A percentile compares a stretch with the other conserved stretches of the same genome.
Evolutionary conservation across 2,329 filamentous ascomycete species (phyloP).

Genomic region (Teratosphaeria zuluensis): DNA sequence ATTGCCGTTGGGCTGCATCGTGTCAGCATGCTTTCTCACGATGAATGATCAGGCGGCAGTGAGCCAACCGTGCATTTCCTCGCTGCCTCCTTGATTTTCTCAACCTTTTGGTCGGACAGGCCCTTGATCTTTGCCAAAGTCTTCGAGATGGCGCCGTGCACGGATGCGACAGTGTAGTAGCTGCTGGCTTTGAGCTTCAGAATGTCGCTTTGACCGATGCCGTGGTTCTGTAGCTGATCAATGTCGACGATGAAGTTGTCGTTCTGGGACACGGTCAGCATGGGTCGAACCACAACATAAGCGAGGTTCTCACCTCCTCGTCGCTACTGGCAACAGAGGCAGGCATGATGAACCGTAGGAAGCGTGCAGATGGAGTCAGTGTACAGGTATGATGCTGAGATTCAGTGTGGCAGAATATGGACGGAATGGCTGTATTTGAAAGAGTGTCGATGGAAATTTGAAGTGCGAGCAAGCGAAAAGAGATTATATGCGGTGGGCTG

Average conservation of each 20-base stretch:
- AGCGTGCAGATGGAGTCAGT: not conserved
- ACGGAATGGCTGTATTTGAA: not conserved
- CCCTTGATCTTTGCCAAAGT: constrained; percentile 58
- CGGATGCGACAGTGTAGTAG: constrained; percentile 54
- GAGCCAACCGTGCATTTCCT: constrained; percentile 47
- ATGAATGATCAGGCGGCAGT: not conserved
- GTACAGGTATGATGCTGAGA: not conserved
- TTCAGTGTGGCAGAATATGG: not conserved
- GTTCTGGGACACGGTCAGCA: constrained; percentile 15
- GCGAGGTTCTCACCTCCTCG: constrained; percentile 39
- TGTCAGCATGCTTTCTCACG: not conserved
- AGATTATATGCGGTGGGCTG: not conserved
- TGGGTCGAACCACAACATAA: not conserved
- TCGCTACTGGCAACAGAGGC: constrained; percentile 45
- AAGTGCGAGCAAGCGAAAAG: not conserved
- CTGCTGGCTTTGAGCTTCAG: constrained; percentile 54
- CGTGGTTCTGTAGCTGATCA: constrained; percentile 56
- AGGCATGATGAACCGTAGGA: constrained; percentile 33
- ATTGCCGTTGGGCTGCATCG: constrained; percentile 43
- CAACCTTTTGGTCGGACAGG: constrained; percentile 60
- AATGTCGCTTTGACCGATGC: constrained; percentile 57
- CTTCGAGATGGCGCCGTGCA: constrained; percentile 50
- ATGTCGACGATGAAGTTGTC: constrained; percentile 55
- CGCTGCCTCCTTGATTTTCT: constrained; percentile 60
- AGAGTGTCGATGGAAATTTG: not conserved